Evolutionary conservation across 2,329 filamentous ascomycete species (phyloP), one percentile per base, ranked within the genome.

Genomic region (Bipolaris victoriae): DNA sequence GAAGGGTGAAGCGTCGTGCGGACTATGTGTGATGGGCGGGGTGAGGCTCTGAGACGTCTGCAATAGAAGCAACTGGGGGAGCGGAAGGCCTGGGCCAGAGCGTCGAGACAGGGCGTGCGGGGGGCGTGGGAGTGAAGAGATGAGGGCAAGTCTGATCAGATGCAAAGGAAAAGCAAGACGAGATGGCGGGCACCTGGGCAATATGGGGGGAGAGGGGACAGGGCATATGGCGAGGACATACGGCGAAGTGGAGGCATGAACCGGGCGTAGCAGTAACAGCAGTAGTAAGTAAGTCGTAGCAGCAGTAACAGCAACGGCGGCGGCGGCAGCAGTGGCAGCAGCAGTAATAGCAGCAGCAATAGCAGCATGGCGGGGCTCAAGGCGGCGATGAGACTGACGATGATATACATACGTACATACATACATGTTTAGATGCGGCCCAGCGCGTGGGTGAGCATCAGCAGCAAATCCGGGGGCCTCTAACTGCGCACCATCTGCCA

Each of bases 91-190:
- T 49, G 64, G 73, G 71, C 69, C 73, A 73, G 65, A 68, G 74
- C 73, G 62, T 66, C 69, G 67, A 76, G 62, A 75, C 74, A 73
- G 63, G 63, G 70, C 68, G 62, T 64, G 68, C 59, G 66, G 66
- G 68, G 68, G 68, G 68, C 63, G 70, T 61, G 55, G 44, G 53
- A 13, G 47, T 51, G 62, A 59, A 61, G 58, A 61, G 16, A 52
- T 60, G 55, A 61, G 47, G 44, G 60, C 29, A 55, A 57, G 58
- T 43, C 57, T 55, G 54, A 49, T 63, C 59, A 58, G 61, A 64
- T 65, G 64, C 64, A 71, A 72, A 73, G 61, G 64, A 61, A 40
- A 24, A 52, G 47, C 13, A 44, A n/a, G 49, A 55, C 15, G 45
- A n/a, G 49, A 55, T 15, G 54, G 46, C 51, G 52, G 51, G 33